These are phyloP conservation scores for Trichoderma virens DNA, from an alignment of 495 filamentous ascomycete species.

Conservation along the genomic window DNA sequence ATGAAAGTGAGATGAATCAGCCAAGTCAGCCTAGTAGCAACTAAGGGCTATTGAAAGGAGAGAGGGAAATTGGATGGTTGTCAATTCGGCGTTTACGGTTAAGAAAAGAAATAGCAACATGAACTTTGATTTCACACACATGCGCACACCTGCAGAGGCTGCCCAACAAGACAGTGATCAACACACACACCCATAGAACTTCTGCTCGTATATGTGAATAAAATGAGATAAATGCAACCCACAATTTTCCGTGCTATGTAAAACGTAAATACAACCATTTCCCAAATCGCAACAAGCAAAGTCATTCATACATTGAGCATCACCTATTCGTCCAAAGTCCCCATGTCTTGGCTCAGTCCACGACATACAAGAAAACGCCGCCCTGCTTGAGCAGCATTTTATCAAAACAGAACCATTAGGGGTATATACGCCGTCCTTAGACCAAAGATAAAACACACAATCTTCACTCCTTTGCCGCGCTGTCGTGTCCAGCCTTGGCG, in stretches of 20 bases:
- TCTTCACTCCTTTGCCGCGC: neutral
- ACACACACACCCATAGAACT: too few relatives aligned
- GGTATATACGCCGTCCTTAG: neutral
- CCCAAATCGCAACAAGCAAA: neutral
- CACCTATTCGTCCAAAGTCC: neutral
- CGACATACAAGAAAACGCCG: neutral
- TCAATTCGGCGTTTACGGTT: too few relatives aligned
- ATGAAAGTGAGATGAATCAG: slow-evolving; percentile 25
- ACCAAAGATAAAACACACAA: slow-evolving; percentile 1
- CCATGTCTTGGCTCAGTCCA: neutral
- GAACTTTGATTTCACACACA: too few relatives aligned
- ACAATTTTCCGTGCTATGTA: too few relatives aligned
- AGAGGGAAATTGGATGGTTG: too few relatives aligned
- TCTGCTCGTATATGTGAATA: too few relatives aligned
- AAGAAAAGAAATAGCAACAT: too few relatives aligned
- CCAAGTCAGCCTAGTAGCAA: neutral
- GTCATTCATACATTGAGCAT: neutral
- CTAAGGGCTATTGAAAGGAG: neutral
- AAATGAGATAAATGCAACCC: neutral
- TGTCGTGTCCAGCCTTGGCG: neutral
- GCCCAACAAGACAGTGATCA: too few relatives aligned
- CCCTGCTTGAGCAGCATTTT: neutral
- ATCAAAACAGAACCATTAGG: neutral
- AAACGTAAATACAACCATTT: too few relatives aligned
- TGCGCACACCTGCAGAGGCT: too few relatives aligned